Conservation (phyloP, 345 rosid genomes). For the Linum trigynum region DNA sequence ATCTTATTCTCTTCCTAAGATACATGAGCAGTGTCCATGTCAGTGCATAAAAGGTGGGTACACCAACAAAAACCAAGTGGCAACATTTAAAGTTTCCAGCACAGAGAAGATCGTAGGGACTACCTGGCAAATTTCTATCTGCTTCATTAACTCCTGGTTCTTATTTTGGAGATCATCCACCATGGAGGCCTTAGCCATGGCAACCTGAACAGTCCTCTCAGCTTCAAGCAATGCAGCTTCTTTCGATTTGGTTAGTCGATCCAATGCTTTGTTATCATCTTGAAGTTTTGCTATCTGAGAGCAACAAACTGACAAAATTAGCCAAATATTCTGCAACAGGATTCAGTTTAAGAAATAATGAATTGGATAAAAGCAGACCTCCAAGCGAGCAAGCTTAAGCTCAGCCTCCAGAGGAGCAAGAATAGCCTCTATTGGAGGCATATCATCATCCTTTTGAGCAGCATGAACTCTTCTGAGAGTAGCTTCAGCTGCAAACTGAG, state of each 20-base stretch:
- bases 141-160: conserved; percentile 45
- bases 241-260: conserved; percentile 43
- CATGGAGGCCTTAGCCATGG: conserved; percentile 42
- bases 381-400: conserved; percentile 39
- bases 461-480: conserved; percentile 47
- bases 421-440: conserved; percentile 53
- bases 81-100: neutral
- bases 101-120: conserved; percentile 1
- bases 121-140: conserved; percentile 49
- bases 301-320: neutral
- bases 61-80: neutral
- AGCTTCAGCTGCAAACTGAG: conserved; percentile 48
- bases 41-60: neutral
- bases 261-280: conserved; percentile 43
- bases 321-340: neutral
- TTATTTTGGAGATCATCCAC: conserved; percentile 48
- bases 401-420: conserved; percentile 42
- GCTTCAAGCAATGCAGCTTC: conserved; percentile 47
- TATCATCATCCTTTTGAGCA: conserved; percentile 45
- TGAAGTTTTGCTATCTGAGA: conserved; percentile 32
- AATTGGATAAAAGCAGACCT: conserved; percentile 23
- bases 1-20: conserved; percentile 43
- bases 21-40: neutral
- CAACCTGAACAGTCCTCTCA: conserved; percentile 41
- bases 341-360: neutral